Base-by-base conservation (phyloP, 345 rosid species). In the Heritiera fomes region DNA sequence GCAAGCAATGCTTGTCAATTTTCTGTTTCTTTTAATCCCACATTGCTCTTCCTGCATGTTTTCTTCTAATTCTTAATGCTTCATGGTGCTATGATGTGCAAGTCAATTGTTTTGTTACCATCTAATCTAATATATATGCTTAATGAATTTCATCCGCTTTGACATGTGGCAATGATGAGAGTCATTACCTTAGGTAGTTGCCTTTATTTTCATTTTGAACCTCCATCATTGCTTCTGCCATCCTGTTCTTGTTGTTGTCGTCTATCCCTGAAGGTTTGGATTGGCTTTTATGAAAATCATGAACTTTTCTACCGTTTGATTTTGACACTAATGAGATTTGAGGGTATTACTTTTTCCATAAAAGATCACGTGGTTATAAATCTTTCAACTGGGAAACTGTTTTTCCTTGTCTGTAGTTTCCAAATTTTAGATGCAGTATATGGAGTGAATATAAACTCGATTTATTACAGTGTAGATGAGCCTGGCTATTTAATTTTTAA, bases 351-450 rank as follows among this genome's bases (percentile, higher is more conserved):
- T 0, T 30, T 60, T 60, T 60, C 65, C 17, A 28, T 60, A 23
- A 28, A 60, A 28, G 38, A 28, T 60, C 15, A 23, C 38, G 11
- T 9, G 65, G 65, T 60, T 60, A 23, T 61, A 61, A 28, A 30
- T 30, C 41, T 30, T 61, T 61, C 66, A 61, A 61, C 66, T 11
- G 7, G 34, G 14, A 34, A 61, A 28, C 14, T 41, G 43, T 63
- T 63, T 41, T 18, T 47, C 5, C 1, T n/a, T 66, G 17, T 17
- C 10, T 38, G 13, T 38, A 65, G 7, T 40, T 38, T 66, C 13
- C 41, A 66, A 9, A 32, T 20, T 68, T 68, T 68, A 68, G 53
- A 68, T 68, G 72, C 30, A 6, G 17, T 68, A n/a, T n/a, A n/a
- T n/a, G n/a, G n/a, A n/a, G n/a, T n/a, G n/a, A n/a, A n/a, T n/a